These are phyloP conservation scores for Debaryomyces castellii DNA, from an alignment of 805 yeast species.

Conservation along the genomic window DNA sequence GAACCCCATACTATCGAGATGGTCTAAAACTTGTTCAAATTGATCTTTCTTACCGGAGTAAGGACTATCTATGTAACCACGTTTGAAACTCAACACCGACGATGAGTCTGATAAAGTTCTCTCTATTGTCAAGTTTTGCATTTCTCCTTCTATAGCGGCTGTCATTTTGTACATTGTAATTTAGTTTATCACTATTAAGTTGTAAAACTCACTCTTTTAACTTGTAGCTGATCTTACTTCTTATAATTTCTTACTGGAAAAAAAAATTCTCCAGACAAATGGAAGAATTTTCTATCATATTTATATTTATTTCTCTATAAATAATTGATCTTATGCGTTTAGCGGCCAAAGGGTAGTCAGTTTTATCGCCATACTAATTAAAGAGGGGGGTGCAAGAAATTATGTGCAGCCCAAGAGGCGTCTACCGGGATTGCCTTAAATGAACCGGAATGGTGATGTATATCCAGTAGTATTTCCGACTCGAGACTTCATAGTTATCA, in stretches of 20 bases:
- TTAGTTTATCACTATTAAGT: neutral
- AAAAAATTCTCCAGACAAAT: neutral
- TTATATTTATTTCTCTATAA: neutral
- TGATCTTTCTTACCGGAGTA: slow-evolving; percentile 83
- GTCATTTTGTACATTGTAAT: slow-evolving; percentile 1
- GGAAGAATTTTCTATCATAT: neutral
- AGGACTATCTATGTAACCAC: slow-evolving; percentile 72
- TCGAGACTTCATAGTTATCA: neutral
- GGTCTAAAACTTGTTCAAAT: slow-evolving; percentile 76
- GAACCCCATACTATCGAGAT: slow-evolving; percentile 78
- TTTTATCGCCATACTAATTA: neutral
- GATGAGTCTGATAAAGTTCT: slow-evolving; percentile 28
- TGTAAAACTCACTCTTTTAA: neutral
- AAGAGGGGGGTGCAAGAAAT: neutral
- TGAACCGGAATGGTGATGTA: neutral
- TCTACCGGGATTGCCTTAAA: neutral
- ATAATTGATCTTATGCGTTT: neutral
- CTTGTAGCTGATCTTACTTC: neutral
- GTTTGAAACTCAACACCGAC: slow-evolving; percentile 30
- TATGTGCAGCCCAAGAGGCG: neutral
- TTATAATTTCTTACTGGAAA: neutral
- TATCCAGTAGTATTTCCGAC: neutral
- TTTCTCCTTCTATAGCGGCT: slow-evolving; percentile 14
- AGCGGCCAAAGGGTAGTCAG: neutral
- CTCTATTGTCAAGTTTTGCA: slow-evolving; percentile 23